A percentile compares a stretch with the other conserved stretches of the same genome.
Evolutionary conservation across 345 rosid genomes (phyloP).

Genomic region (Tarenaya hassleriana): DNA sequence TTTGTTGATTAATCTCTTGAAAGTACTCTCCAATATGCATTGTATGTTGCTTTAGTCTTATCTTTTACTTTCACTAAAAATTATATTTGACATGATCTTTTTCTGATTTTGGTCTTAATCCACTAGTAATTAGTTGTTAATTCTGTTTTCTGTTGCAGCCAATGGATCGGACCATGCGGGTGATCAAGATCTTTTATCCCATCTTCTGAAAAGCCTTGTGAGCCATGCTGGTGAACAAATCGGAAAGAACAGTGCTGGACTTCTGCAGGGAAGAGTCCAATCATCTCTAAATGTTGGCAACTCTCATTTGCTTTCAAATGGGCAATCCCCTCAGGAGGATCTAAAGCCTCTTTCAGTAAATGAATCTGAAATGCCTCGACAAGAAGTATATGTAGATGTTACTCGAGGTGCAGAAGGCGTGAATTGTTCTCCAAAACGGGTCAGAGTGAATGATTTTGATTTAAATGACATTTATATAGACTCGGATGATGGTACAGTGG

Average conservation of each 20-base stretch:
- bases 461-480: conserved; percentile 80
- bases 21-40: conserved; percentile 85
- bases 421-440: conserved; percentile 40
- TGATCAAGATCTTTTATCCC: conserved; percentile 76
- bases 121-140: too few relatives aligned
- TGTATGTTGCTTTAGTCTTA: conserved; percentile 41
- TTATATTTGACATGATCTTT: too few relatives aligned
- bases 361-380: conserved; percentile 36
- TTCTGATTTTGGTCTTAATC: too few relatives aligned
- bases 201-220: conserved; percentile 77
- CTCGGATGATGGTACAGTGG: conserved; percentile 75
- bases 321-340: conserved; percentile 38
- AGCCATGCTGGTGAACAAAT: conserved; percentile 45
- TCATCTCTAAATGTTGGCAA: conserved; percentile 40
- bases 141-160: too few relatives aligned
- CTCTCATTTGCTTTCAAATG: conserved; percentile 47
- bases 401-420: conserved; percentile 34
- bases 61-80: conserved; percentile 5
- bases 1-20: conserved; percentile 73
- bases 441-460: conserved; percentile 81
- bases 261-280: conserved; percentile 63
- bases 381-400: conserved; percentile 30
- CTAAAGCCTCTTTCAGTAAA: conserved; percentile 37
- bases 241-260: conserved; percentile 56
- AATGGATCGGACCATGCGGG: conserved; percentile 50